Evolutionary conservation across 768 basidiomycete genomes (phyloP), one percentile per base, ranked within the genome.

Genomic region (Boletus rubroflammeus): DNA sequence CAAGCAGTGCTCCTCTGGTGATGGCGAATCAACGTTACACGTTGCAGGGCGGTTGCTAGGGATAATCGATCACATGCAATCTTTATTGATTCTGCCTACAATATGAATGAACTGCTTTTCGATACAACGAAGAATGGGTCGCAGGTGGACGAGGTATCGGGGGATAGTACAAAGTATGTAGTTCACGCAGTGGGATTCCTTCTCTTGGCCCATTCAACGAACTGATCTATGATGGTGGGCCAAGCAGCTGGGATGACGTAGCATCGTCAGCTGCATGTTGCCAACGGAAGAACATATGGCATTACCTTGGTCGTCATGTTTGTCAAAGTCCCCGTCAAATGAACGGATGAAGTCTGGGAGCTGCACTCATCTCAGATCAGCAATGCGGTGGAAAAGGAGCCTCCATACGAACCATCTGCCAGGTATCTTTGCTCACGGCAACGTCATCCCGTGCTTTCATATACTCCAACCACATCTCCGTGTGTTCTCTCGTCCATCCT

Each of bases 141-240:
- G 31, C 31, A 23, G 58, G 31, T 17, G 45, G n/a, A 36, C n/a
- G 50, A 47, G 56, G 52, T 57, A 39, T 36, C 43, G 8, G 14
- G 19, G 58, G 32, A 26, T 21, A 13, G 31, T 47, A 50, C 39
- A 17, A 36, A n/a, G 41, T 48, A 39, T 10, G 44, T 34, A 46
- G 32, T 38, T 62, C 34, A 56, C 43, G 39, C 45, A 39, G n/a
- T 10, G 14, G 49, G 8, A 19, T 47, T 42, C 45, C 49, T 72
- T 57, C 71, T 69, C 65, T 78, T 82, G 38, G 82, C 86, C 63
- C 77, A 86, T 51, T 79, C 82, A 15, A 90, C 89, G 62, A 91
- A 93, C 48, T 90, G 88, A 62, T 94, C 91, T 57, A 93, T 88
- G 23, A 85, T 80, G 35, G 90, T 91, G 5, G 91, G 91, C 91